A percentile compares a stretch with the other conserved stretches of the same genome.
Evolutionary conservation across 148 eudicot genomes (phyloP).

Genomic region (Rhododendron mucronatum): DNA sequence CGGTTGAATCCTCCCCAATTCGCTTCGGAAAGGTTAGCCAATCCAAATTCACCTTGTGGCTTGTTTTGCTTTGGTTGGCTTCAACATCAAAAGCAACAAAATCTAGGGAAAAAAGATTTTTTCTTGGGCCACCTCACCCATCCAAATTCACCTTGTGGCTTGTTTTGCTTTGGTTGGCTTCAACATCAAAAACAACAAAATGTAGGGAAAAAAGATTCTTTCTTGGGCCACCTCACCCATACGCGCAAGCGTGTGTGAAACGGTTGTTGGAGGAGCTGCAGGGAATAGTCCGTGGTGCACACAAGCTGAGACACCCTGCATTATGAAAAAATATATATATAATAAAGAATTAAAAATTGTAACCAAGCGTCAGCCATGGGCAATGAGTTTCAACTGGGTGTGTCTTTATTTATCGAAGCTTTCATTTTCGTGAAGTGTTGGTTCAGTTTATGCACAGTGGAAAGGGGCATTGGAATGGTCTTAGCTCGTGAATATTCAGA

Average conservation of each 20-base stretch:
- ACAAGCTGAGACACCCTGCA: background rate
- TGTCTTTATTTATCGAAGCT: background rate
- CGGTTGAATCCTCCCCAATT: slow-evolving; percentile 27
- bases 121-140: no score
- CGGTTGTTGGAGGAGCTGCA: no score
- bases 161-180: no score
- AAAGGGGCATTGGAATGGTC: background rate
- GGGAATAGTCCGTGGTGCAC: no score
- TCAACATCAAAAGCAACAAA: background rate
- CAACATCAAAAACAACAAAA: no score
- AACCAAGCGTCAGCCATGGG: background rate
- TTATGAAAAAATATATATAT: no score
- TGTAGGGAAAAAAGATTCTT: no score
- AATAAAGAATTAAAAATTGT: background rate
- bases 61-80: background rate
- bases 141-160: no score
- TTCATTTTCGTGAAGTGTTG: background rate
- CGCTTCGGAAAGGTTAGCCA: slow-evolving; percentile 31
- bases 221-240: no score
- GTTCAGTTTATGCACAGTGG: background rate
- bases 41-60: background rate
- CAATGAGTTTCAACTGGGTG: background rate
- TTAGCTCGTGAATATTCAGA: background rate
- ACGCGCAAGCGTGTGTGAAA: no score
- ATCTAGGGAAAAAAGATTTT: background rate